Base-by-base conservation (phyloP, 371 early-diverging fungal genomes). In the Lichtheimia hyalospora region DNA sequence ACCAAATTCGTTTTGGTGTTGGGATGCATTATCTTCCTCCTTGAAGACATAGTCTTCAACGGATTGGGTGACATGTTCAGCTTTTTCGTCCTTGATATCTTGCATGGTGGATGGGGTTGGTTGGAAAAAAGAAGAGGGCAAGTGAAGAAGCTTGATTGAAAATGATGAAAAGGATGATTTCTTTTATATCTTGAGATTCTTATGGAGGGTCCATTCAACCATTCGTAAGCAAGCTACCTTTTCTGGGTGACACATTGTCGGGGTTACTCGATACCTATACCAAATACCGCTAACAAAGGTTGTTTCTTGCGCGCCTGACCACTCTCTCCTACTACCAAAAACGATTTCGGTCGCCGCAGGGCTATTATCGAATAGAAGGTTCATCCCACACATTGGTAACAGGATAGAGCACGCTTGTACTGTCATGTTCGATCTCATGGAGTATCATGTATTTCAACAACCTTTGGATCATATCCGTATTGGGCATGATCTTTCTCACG, bases 51-150 rank as follows among this genome's bases (percentile, higher is more conserved):
- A 70, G 28, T 72, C 65, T 48, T 72, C 70, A 27, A 78, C 64
- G n/a, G 66, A 53, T 18, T 70, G 64, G 60, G 74, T 62, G 58
- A 74, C 69, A 41, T 68, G 58, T 50, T 73, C 71, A 43, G 63
- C 57, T 25, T 54, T 57, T 46, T 62, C 62, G 20, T 52, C 51
- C 46, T 46, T 46, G 46, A 21, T 18, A 46, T n/a, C 46, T 46
- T 46, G n/a, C 46, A 18, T 46, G n/a, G 46, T 1, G 6, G 21
- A 14, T 46, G 18, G 21, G 3, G 46, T 5, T 46, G 18, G n/a
- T 8, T 2, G 3, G 0, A 2, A 14, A 10, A 46, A 46, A 16
- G 21, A 46, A 2, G 2, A 8, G 16, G 21, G 2, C 13, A 46
- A 16, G 16, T 16, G 5, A 18, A n/a, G 12, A 46, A 46, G n/a